Conservation (phyloP, 768 basidiomycete genomes). For the Mycena galopus region DNA sequence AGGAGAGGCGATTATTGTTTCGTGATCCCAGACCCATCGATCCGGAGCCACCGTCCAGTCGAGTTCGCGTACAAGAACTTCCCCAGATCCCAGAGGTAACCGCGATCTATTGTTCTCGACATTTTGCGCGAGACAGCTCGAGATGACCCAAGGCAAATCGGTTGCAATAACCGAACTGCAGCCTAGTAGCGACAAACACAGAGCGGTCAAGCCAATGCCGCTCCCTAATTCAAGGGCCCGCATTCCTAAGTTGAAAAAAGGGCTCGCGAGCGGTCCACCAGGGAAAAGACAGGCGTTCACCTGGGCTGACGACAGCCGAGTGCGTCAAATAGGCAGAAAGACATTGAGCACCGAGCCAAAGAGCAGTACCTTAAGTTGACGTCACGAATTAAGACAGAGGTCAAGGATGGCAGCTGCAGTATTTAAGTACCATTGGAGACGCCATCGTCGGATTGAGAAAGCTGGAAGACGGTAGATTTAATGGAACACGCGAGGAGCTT, state of each 20-base stretch:
- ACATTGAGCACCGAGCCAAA: slow-evolving; percentile 89
- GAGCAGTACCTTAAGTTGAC: slow-evolving; percentile 75
- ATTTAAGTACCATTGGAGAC: slow-evolving; percentile 82
- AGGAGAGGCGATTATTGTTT: slow-evolving; percentile 51
- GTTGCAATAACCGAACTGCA: slow-evolving; percentile 81
- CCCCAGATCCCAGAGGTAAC: slow-evolving; percentile 54
- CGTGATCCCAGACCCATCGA: slow-evolving; percentile 68
- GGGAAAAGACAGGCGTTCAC: not conserved
- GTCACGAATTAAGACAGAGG: not conserved
- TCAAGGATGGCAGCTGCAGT: slow-evolving; percentile 29
- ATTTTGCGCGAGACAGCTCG: slow-evolving; percentile 73
- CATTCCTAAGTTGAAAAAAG: slow-evolving; percentile 39
- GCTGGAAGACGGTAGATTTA: slow-evolving; percentile 52
- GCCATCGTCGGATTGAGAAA: slow-evolving; percentile 73
- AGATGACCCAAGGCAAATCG: slow-evolving; percentile 75
- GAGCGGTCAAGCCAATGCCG: slow-evolving; percentile 78
- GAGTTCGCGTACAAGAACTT: slow-evolving; percentile 71
- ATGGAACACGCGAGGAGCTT: slow-evolving; percentile 61
- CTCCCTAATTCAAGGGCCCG: slow-evolving; percentile 84
- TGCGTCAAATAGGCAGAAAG: slow-evolving; percentile 72
- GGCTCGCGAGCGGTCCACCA: not conserved
- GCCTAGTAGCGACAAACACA: slow-evolving; percentile 54
- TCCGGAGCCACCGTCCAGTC: slow-evolving; percentile 76
- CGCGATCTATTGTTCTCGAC: slow-evolving; percentile 61
- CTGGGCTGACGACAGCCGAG: slow-evolving; percentile 32